A percentile compares a stretch with the other conserved stretches of the same genome.
These are phyloP conservation scores for Dalbergia oliveri DNA, from an alignment of 306 rosid genomes.

Conservation along the genomic window DNA sequence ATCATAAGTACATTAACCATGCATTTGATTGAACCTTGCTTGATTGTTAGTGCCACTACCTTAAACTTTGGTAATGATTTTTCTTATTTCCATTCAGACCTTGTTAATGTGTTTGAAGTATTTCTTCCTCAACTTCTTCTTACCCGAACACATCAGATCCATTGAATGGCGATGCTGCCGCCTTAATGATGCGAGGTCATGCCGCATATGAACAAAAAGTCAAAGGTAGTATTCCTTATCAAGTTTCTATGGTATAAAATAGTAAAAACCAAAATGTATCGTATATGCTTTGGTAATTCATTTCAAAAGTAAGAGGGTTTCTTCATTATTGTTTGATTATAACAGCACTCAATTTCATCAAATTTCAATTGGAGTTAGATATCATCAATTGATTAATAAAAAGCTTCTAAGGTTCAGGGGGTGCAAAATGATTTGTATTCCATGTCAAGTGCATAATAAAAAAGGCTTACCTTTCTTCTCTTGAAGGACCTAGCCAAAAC, in stretches of 20 bases:
- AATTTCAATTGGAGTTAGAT: slow-evolving; percentile 29
- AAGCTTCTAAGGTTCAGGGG: slow-evolving; percentile 10
- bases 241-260: slow-evolving; percentile 24
- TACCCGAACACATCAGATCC: slow-evolving; percentile 94
- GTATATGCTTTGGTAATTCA: neutral
- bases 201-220: slow-evolving; percentile 79
- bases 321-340: neutral
- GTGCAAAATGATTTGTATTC: slow-evolving; percentile 24
- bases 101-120: too few relatives aligned
- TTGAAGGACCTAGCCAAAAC: neutral
- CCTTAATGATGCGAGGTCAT: slow-evolving; percentile 79
- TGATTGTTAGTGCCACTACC: too few relatives aligned
- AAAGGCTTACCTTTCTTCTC: neutral
- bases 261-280: slow-evolving; percentile 15
- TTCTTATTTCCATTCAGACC: too few relatives aligned
- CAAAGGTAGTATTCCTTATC: slow-evolving; percentile 63
- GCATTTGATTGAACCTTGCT: too few relatives aligned
- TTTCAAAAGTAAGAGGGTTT: slow-evolving; percentile 13
- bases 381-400: neutral
- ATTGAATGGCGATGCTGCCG: slow-evolving; percentile 89
- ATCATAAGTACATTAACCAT: neutral
- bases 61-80: too few relatives aligned
- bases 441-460: neutral
- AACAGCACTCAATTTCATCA: neutral
- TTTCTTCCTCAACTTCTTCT: neutral